Evolutionary conservation across 2,329 filamentous ascomycete species (phyloP).

Genomic region (Pseudogymnoascus sp.): DNA sequence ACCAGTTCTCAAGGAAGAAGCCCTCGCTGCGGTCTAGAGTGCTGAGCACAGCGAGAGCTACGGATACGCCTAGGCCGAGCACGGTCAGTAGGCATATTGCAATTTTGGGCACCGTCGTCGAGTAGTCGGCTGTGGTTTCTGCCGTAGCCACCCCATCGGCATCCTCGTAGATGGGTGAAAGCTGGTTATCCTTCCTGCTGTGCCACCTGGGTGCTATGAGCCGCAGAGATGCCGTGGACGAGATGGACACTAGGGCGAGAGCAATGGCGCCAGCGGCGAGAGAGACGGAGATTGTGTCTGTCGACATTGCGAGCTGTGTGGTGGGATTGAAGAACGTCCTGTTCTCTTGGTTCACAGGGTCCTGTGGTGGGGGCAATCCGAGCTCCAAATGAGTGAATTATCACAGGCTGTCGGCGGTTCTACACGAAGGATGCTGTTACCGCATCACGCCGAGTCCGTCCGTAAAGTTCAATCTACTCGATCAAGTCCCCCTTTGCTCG

Average conservation of each 20-base stretch:
- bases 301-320: neutral
- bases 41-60: slow-evolving; percentile 48
- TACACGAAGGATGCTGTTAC: neutral
- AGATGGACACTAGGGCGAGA: slow-evolving; percentile 30
- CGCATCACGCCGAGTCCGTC: neutral
- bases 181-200: slow-evolving; percentile 23
- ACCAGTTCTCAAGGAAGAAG: slow-evolving; percentile 49
- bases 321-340: neutral
- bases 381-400: neutral
- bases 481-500: neutral
- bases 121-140: slow-evolving; percentile 55
- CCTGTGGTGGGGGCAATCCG: neutral
- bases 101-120: slow-evolving; percentile 49
- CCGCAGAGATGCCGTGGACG: slow-evolving; percentile 33
- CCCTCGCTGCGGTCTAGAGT: slow-evolving; percentile 34
- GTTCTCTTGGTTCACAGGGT: neutral
- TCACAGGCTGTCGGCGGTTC: neutral
- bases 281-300: slow-evolving; percentile 10
- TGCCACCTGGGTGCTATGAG: slow-evolving; percentile 30
- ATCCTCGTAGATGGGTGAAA: slow-evolving; percentile 52
- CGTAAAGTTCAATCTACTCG: neutral
- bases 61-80: slow-evolving; percentile 46
- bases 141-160: slow-evolving; percentile 60
- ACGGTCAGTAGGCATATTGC: slow-evolving; percentile 46
- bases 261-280: slow-evolving; percentile 22